A percentile compares a stretch with the other conserved stretches of the same genome.
These are phyloP conservation scores for Piper betle DNA, from an alignment of 164 flowering plant genomes.

Conservation along the genomic window DNA sequence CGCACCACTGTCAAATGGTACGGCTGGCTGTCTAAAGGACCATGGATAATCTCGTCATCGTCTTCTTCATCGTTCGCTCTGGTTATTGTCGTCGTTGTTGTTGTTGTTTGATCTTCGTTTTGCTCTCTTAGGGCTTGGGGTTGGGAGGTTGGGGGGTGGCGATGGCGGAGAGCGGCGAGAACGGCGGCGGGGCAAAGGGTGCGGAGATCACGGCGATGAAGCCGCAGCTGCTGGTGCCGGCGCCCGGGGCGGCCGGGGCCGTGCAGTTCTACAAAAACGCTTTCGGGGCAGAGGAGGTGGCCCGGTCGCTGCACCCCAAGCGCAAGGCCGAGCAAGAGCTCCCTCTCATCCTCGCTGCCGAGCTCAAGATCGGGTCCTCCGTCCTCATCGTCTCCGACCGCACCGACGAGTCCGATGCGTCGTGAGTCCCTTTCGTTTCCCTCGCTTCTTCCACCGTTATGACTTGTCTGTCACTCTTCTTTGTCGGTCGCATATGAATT, in stretches of 20 bases:
- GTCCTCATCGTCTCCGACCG: slow-evolving; percentile 41
- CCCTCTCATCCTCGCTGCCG: slow-evolving; percentile 52
- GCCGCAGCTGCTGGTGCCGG: slow-evolving; percentile 43
- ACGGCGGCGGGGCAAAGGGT: not conserved
- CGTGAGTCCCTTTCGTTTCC: slow-evolving; percentile 21
- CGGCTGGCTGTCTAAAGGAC: not conserved
- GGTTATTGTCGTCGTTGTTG: no score
- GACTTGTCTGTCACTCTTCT: not conserved
- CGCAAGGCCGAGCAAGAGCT: slow-evolving; percentile 77
- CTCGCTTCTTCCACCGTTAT: not conserved
- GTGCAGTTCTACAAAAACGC: slow-evolving; percentile 64
- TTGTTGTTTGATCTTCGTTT: no score
- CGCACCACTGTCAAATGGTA: not conserved
- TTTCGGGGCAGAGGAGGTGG: slow-evolving; percentile 64
- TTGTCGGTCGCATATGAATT: not conserved
- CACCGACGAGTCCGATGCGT: slow-evolving; percentile 21
- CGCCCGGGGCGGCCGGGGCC: slow-evolving; percentile 59
- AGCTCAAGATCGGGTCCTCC: slow-evolving; percentile 48
- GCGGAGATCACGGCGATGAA: slow-evolving; percentile 27
- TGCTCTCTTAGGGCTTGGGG: not conserved
- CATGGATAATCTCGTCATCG: not conserved
- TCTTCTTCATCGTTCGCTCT: not conserved
- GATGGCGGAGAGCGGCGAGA: not conserved
- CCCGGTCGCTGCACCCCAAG: slow-evolving; percentile 44
- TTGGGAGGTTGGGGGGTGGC: not conserved